Conservation (phyloP, 139 green algal species). For the Haematococcus sp. region DNA sequence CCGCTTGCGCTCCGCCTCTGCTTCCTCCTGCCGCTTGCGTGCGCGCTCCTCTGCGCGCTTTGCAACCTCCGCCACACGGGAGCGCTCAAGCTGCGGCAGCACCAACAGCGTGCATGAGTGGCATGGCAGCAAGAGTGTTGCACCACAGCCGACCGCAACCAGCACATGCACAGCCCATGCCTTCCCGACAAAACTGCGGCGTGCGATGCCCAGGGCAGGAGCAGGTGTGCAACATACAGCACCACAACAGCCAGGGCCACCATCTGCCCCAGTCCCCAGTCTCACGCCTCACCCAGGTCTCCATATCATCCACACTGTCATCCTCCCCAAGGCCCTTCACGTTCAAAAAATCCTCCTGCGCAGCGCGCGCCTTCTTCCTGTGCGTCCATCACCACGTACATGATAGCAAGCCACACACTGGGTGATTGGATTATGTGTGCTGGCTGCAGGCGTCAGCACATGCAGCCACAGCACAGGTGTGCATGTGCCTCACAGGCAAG, state of each 20-base stretch:
- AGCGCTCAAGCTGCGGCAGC: neutral
- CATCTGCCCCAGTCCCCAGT: too few relatives aligned
- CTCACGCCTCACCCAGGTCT: slow-evolving; percentile 65
- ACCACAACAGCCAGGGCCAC: too few relatives aligned
- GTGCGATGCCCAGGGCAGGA: too few relatives aligned
- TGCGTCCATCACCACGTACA: neutral
- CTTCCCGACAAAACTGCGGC: too few relatives aligned
- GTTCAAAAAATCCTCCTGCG: slow-evolving; percentile 37
- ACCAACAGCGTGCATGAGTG: neutral
- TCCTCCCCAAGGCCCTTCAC: slow-evolving; percentile 62
- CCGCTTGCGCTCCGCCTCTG: slow-evolving; percentile 10
- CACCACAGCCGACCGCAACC: too few relatives aligned
- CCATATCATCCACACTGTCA: slow-evolving; percentile 57
- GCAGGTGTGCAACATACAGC: too few relatives aligned
- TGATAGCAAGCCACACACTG: neutral
- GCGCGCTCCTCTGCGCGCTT: slow-evolving; percentile 7
- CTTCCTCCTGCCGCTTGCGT: slow-evolving; percentile 12
- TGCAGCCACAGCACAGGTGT: too few relatives aligned
- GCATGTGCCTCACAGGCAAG: too few relatives aligned
- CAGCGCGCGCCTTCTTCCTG: slow-evolving; percentile 19
- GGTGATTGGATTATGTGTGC: too few relatives aligned
- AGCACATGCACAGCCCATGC: too few relatives aligned
- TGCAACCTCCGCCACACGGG: neutral
- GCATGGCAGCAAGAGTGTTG: too few relatives aligned
- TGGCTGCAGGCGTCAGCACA: too few relatives aligned